A percentile compares a stretch with the other conserved stretches of the same genome.
These are phyloP conservation scores for Ustilago trichophora DNA, from an alignment of 1,284 basidiomycete genomes.

Conservation along the genomic window DNA sequence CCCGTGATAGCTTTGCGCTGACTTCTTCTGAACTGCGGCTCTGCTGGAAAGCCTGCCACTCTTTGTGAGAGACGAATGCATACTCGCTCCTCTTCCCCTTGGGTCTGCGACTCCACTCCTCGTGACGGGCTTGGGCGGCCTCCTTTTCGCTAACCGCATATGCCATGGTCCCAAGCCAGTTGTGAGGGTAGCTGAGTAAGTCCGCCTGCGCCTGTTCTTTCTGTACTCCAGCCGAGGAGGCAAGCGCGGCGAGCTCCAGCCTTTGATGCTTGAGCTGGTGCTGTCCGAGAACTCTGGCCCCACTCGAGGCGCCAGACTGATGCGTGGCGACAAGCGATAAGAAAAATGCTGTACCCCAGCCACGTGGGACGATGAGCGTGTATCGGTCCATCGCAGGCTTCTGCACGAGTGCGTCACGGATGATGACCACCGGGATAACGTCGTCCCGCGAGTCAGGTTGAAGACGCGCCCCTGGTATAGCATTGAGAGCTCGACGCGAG, in stretches of 20 bases:
- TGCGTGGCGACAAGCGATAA: conserved; percentile 54
- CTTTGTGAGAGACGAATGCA: conserved; percentile 31
- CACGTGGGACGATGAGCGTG: conserved; percentile 60
- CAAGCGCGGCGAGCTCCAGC: conserved; percentile 35
- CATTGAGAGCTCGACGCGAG: conserved; percentile 44
- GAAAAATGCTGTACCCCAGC: conserved; percentile 62
- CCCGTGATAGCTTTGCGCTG: conserved; percentile 9
- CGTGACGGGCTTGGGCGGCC: conserved; percentile 9
- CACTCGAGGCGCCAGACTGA: conserved; percentile 41
- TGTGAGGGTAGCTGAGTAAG: conserved; percentile 45
- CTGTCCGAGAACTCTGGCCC: conserved; percentile 54
- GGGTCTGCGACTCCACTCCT: conserved; percentile 53
- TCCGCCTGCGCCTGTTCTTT: conserved; percentile 3
- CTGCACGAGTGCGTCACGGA: conserved; percentile 20
- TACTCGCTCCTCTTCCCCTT: conserved; percentile 58
- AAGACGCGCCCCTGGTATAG: conserved; percentile 37
- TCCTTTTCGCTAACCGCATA: conserved; percentile 26
- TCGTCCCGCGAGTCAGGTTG: conserved; percentile 52
- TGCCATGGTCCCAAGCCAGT: conserved; percentile 51
- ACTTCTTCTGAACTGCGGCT: conserved; percentile 11
- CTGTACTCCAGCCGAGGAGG: conserved; percentile 2
- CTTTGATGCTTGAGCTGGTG: conserved; percentile 52
- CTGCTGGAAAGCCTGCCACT: conserved; percentile 27
- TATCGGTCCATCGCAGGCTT: conserved; percentile 35
- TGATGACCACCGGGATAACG: conserved; percentile 49